Evolutionary conservation across 164 flowering plant species (phyloP), one percentile per base, ranked within the genome.

Genomic region (Kingdonia uniflora): DNA sequence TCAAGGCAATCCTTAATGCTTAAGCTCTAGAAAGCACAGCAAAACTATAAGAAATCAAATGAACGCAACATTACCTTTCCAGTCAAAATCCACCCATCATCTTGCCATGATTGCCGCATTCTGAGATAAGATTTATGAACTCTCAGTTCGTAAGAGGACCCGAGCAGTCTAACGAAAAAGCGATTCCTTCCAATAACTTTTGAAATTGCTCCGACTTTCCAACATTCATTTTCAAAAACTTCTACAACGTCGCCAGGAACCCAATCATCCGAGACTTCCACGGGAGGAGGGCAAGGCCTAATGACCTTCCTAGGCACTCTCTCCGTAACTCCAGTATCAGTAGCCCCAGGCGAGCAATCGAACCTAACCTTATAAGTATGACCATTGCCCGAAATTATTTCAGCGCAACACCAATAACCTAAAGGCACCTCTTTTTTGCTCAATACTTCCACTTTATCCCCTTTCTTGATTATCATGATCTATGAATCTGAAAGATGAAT

Each of bases 111-210:
- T 43, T 69, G 84, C 20, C 84, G 64, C 24, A 51, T 50, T 52
- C 94, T 71, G 41, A 78, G 63, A 24, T 75, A 55, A 49, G 24
- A 51, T 54, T 52, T 65, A 25, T 47, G 26, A 12, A 64, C 74
- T 33, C 51, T 55, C 17, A 73, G 54, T 43, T 78, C 77, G 49
- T 51, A 48, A 13, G 65, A 60, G 11, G 74, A 73, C 33, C 82
- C 85, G 69, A 76, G 64, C 19, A 75, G 51, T 68, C 80, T 73
- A 10, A 84, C 83, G 50, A 74, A 54, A 62, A 68, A 65, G 21
- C 42, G 25, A 13, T 65, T 21, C 14, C 47, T 52, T 29, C 29
- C 60, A n/a, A 61, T 0, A 44, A 64, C 75, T 52, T 59, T 57
- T 29, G 46, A 16, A 40, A 79, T 38, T n/a, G 37, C 54, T 2